Evolutionary conservation across 139 green algal species (phyloP), one percentile per base, ranked within the genome.

Genomic region (Chlorella vulgaris): DNA sequence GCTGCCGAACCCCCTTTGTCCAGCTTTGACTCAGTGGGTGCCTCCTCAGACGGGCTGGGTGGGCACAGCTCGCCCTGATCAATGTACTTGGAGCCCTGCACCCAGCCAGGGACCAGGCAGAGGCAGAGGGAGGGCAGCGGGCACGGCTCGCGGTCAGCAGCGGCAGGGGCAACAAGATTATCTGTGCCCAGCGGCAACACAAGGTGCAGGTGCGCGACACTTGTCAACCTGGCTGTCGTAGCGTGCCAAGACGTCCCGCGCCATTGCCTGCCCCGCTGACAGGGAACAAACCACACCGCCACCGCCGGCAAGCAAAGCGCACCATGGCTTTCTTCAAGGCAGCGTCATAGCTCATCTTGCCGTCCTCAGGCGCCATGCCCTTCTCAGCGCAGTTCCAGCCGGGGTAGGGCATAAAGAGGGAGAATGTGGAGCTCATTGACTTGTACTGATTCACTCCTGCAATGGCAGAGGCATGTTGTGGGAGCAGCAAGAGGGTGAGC

Each of bases 341-440:
- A 0, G 24, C 42, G 0, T 76, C 28, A 42, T 76, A 76, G 5
- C 21, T 61, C 69, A 76, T 76, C 42, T n/a, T 62, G 28, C 42
- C 42, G 0, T 76, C 69, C 39, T n/a, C 69, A 61, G 62, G 26
- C 7, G n/a, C 22, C 38, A 7, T 33, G 26, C 69, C 8, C 42
- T 38, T 29, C 69, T 7, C 0, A 29, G 43, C 69, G 43, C 69
- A 76, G 47, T 82, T 82, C 76, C 76, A 82, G 43, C 76, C 76
- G 47, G 58, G 58, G 36, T 61, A 60, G 22, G 55, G 76, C 47
- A 69, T 36, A 43, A 82, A 82, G 35, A 82, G 74, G 33, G 76
- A 82, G 76, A 62, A 82, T 21, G 47, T 55, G 19, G 47, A 39
- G 60, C 26, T 39, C 60, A 8, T 51, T 0, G 10, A 15, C 65